Percentiles rank a stretch among this genome's conserved stretches.
These are phyloP conservation scores for Phytopythium aichiense DNA, from an alignment of 352 stramenopile genomes.

Conservation along the genomic window DNA sequence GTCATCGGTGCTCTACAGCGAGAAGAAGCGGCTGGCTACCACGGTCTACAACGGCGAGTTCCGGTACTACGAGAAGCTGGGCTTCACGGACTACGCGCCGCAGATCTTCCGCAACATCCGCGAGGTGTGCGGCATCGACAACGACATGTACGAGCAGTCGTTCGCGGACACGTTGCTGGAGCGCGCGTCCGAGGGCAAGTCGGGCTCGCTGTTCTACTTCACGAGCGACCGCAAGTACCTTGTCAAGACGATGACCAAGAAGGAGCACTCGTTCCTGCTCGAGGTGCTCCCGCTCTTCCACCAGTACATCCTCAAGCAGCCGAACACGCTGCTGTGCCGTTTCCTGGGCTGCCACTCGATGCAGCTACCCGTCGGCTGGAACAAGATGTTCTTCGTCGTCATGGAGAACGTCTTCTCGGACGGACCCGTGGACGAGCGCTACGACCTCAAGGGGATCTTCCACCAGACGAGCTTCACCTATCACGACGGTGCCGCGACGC, in stretches of 20 bases:
- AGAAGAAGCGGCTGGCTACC: constrained; percentile 79
- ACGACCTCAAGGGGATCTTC: constrained; percentile 84
- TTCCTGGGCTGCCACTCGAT: constrained; percentile 86
- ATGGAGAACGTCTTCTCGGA: constrained; percentile 88
- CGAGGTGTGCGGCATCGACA: constrained; percentile 70
- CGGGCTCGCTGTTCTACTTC: constrained; percentile 88
- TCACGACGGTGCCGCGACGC: constrained; percentile 36
- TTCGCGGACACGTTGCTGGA: constrained; percentile 84
- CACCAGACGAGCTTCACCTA: constrained; percentile 52
- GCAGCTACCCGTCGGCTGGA: constrained; percentile 86
- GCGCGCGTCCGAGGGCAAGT: constrained; percentile 81
- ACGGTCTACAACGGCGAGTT: constrained; percentile 83
- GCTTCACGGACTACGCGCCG: constrained; percentile 83
- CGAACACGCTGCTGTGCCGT: constrained; percentile 72
- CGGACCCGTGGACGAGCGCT: constrained; percentile 70
- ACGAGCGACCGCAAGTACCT: constrained; percentile 82
- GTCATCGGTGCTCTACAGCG: constrained; percentile 57
- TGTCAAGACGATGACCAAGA: constrained; percentile 89
- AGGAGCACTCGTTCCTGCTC: constrained; percentile 80
- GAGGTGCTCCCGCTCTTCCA: constrained; percentile 80
- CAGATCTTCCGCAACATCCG: constrained; percentile 85
- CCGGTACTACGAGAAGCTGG: constrained; percentile 84
- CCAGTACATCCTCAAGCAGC: constrained; percentile 82
- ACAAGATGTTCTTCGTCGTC: constrained; percentile 89
- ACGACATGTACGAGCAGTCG: constrained; percentile 76